phyloP scores from a whole-genome alignment of 2,329 filamentous ascomycete species.

The Colletotrichum destructivum region DNA sequence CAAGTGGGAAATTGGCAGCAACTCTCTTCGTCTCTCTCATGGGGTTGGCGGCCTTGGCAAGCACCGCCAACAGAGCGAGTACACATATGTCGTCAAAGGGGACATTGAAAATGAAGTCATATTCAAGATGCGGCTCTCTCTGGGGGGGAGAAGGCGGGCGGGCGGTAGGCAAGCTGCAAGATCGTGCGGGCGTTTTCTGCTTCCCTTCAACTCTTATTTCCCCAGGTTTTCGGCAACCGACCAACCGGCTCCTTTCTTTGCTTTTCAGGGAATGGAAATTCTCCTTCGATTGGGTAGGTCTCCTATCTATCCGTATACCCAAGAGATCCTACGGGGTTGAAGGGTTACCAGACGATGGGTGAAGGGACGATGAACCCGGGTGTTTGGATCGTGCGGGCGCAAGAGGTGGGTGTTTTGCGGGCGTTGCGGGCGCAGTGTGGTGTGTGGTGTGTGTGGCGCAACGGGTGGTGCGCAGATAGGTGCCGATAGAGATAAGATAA shows the following conservation, averaged over 20 bases:
- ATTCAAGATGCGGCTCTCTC: slow-evolving; percentile 26
- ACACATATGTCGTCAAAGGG: background rate
- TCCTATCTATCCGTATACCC: background rate
- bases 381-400: slow-evolving; percentile 40
- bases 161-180: slow-evolving; percentile 7
- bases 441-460: slow-evolving; percentile 3
- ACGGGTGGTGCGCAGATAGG: background rate
- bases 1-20: slow-evolving; percentile 35
- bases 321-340: slow-evolving; percentile 10
- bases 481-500: slow-evolving; percentile 2
- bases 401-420: slow-evolving; percentile 37
- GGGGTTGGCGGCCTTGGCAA: slow-evolving; percentile 20
- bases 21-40: background rate
- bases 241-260: slow-evolving; percentile 6
- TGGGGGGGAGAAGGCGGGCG: too few species aligned
- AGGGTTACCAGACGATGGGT: background rate
- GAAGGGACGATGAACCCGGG: slow-evolving; percentile 19
- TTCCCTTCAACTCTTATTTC: background rate
- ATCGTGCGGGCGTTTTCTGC: slow-evolving; percentile 6
- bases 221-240: slow-evolving; percentile 36
- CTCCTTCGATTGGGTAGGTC: slow-evolving; percentile 8
- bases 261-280: background rate
- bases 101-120: slow-evolving; percentile 14
- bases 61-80: background rate
- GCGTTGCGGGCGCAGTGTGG: slow-evolving; percentile 35